Base-by-base conservation (phyloP, 768 basidiomycete species). In the Mycena maculata region DNA sequence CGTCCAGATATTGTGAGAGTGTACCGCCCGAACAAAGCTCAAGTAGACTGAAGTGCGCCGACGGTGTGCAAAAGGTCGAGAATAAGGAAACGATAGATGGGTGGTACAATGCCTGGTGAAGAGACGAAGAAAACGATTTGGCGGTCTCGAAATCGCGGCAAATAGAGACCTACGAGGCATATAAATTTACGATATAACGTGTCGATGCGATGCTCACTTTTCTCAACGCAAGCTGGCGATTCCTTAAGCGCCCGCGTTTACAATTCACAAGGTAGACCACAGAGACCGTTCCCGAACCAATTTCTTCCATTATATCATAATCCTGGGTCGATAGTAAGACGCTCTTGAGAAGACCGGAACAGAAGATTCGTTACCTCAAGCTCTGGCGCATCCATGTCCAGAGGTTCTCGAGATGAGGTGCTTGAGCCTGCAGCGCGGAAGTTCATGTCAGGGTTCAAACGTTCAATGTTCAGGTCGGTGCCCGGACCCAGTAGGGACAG, bases 51-150 rank as follows among this genome's bases (percentile, higher is more conserved):
- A 79, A 82, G 36, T 72, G 69, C 3, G 76, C 76, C 7, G 68
- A 70, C 20, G 76, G 65, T 0, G 80, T 75, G 31, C 71, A 65
- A 63, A 86, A 85, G 2, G 71, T 71, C 12, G 82, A 82, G n/a
- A 85, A 76, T 4, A 87, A 71, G 25, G 86, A 80, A 18, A 85
- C 78, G 56, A 88, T 78, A 42, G 79, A 81, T 6, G 87, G 87
- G 72, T 88, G 87, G 66, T 81, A 81, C 20, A 87, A 75, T 0
- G 81, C 72, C 48, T 78, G 79, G 64, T 86, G 83, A 28, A 86
- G 65, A 0, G 72, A 55, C 20, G 74, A 66, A 9, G 77, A 71
- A 4, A 60, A 15, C n/a, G 58, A 49, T 25, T 50, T 31, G 28
- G 60, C 55, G 56, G 70, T 60, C 58, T 49, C 66, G 20, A 67